Evolutionary conservation across 139 green algal genomes (phyloP), one percentile per base, ranked within the genome.

Genomic region (Haematococcus lacustris): DNA sequence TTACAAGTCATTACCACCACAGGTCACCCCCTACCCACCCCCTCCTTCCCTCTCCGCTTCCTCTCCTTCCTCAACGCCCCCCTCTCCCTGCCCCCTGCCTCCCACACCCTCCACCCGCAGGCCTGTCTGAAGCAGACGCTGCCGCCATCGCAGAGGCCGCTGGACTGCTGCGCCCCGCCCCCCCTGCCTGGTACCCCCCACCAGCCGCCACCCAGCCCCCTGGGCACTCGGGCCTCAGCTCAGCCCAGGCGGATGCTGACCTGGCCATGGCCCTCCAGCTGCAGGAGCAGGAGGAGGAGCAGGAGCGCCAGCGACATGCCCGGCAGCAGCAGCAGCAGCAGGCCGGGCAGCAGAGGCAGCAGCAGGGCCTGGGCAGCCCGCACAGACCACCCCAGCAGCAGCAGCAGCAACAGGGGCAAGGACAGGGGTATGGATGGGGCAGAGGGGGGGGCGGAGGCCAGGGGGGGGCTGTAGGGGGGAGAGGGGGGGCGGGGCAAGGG

Each of bases 221-320:
- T 57, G 47, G 47, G 47, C 47, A 13, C 47, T 28, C 13, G 13
- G 21, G 47, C 47, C 47, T 13, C 47, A 57, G 47, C 47, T 57
- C 47, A 21, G 33, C 23, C 53, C 9, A 64, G 53, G 21, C 53
- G 53, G 53, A 64, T 26, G 53, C 53, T 64, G 53, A 64, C 53
- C 53, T 64, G 53, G 53, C 53, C 4, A 9, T 64, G 53, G 53
- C 53, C 53, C 30, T 64, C 23, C 53, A 64, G 26, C 53, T 64
- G 53, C 53, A 64, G 53, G 53, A 64, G 53, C 23, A 30, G 53
- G 53, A 64, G 53, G 53, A 30, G n/a, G n/a, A n/a, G n/a, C n/a
- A n/a, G n/a, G n/a, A n/a, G 53, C 23, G 4, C 4, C 53, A 32
- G 17, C 23, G 23, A 57, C 47, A 21, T 57, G 47, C 47, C 13